Evolutionary conservation across 352 stramenopile genomes (phyloP).

Genomic region (Phytophthora agathidicida): DNA sequence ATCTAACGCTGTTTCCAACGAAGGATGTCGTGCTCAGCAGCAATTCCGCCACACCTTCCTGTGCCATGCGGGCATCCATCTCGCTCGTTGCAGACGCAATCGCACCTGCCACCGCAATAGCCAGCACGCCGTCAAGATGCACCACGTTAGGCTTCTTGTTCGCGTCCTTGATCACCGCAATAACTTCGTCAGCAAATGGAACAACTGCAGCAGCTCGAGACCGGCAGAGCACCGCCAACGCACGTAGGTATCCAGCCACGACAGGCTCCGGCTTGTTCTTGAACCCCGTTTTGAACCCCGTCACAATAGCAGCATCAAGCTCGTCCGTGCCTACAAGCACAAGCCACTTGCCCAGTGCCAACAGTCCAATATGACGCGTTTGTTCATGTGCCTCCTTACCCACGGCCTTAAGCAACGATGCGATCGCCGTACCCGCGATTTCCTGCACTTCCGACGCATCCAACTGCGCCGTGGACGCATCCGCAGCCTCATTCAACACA

Average conservation of each 20-base stretch:
- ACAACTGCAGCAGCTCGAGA: constrained; percentile 31
- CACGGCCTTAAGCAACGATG: constrained; percentile 71
- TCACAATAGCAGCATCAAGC: constrained; percentile 44
- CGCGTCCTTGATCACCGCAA: constrained; percentile 59
- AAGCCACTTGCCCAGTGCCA: constrained; percentile 81
- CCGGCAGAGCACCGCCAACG: constrained; percentile 56
- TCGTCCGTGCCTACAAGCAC: constrained; percentile 54
- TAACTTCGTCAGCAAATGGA: constrained; percentile 56
- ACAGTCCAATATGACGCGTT: constrained; percentile 72
- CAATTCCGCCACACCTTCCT: constrained; percentile 53
- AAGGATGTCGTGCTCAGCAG: constrained; percentile 60
- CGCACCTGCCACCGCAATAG: constrained; percentile 61
- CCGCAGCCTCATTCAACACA: constrained; percentile 66
- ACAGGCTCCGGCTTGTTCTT: constrained; percentile 78
- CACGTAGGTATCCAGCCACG: constrained; percentile 67
- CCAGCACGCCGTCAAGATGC: constrained; percentile 80
- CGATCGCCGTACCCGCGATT: constrained; percentile 52
- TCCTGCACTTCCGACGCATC: constrained; percentile 37
- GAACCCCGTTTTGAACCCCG: constrained; percentile 57
- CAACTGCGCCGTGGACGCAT: constrained; percentile 35
- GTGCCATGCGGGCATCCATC: constrained; percentile 62
- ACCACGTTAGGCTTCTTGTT: constrained; percentile 82
- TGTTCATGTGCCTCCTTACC: constrained; percentile 87
- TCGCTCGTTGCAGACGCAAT: constrained; percentile 64
- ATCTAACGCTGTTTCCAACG: constrained; percentile 47